Percentiles rank a stretch among this genome's conserved stretches.
Evolutionary conservation across 805 yeast genomes (phyloP).

Genomic region (Tetrapisispora arboricola): DNA sequence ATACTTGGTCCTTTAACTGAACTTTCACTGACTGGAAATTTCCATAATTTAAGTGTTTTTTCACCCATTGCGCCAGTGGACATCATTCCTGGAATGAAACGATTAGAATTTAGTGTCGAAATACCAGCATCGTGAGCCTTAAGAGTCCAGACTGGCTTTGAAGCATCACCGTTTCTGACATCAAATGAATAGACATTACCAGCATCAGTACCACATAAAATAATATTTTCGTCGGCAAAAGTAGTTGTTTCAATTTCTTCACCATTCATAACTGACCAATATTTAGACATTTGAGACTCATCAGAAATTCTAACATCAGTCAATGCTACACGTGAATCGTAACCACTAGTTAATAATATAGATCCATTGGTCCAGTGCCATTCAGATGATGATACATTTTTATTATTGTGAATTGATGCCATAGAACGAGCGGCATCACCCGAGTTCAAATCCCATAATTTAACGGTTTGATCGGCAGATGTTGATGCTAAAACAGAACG

Average conservation of each 20-base stretch:
- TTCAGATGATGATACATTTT: slow-evolving; percentile 72
- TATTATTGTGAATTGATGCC: slow-evolving; percentile 54
- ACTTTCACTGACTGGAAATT: slow-evolving; percentile 38
- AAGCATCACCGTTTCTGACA: slow-evolving; percentile 47
- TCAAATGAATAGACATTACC: slow-evolving; percentile 88
- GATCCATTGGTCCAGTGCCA: slow-evolving; percentile 72
- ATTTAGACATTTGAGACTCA: slow-evolving; percentile 46
- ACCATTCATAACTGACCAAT: slow-evolving; percentile 50
- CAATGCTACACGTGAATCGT: slow-evolving; percentile 74
- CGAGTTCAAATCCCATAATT: slow-evolving; percentile 82
- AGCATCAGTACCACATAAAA: slow-evolving; percentile 83
- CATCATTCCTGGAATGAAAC: slow-evolving; percentile 57
- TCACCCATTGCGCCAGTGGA: slow-evolving; percentile 90
- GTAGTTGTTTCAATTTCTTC: slow-evolving; percentile 79
- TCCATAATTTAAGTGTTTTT: slow-evolving; percentile 80
- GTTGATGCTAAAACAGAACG: slow-evolving; percentile 85
- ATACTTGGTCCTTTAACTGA: slow-evolving; percentile 54
- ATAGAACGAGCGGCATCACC: slow-evolving; percentile 73
- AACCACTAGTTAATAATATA: slow-evolving; percentile 81
- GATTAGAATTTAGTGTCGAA: slow-evolving; percentile 66
- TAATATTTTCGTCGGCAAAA: slow-evolving; percentile 52
- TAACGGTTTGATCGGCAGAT: slow-evolving; percentile 90
- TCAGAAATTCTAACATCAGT: slow-evolving; percentile 74
- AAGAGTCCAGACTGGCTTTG: slow-evolving; percentile 80
- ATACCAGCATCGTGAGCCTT: slow-evolving; percentile 97